A percentile compares a stretch with the other conserved stretches of the same genome.
These are phyloP conservation scores for Gnaphalium uliginosum DNA, from an alignment of 129 eudicot species.

Conservation along the genomic window DNA sequence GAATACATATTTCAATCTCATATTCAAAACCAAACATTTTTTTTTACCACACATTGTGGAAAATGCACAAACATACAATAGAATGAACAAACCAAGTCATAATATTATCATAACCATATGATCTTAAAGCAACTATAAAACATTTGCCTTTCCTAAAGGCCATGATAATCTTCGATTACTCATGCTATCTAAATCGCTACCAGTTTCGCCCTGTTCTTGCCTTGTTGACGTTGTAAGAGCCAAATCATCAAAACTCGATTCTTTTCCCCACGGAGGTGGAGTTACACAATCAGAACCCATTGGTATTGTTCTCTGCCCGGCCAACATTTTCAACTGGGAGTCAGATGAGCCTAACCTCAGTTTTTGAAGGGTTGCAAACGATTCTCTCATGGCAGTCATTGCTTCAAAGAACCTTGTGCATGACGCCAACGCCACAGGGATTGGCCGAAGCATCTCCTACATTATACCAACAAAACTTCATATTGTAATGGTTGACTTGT, in stretches of 20 bases:
- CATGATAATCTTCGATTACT: slow-evolving; percentile 57
- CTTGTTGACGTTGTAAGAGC: slow-evolving; percentile 31
- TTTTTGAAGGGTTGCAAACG: slow-evolving; percentile 84
- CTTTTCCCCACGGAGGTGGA: slow-evolving; percentile 71
- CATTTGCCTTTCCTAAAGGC: slow-evolving; percentile 62
- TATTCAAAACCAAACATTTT: slow-evolving; percentile 17
- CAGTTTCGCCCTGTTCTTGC: slow-evolving; percentile 37
- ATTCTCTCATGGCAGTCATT: slow-evolving; percentile 96
- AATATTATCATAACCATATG: background rate
- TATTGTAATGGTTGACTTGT: background rate
- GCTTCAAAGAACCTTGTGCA: slow-evolving; percentile 97
- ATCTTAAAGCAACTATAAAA: slow-evolving; percentile 18
- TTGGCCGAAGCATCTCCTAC: slow-evolving; percentile 97
- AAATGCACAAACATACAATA: slow-evolving; percentile 25
- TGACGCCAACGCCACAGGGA: slow-evolving; percentile 95
- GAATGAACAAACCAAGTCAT: slow-evolving; percentile 24
- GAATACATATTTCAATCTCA: slow-evolving; percentile 3
- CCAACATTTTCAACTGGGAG: slow-evolving; percentile 30
- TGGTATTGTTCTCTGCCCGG: slow-evolving; percentile 24
- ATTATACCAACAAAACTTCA: slow-evolving; percentile 12
- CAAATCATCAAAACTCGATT: slow-evolving; percentile 63
- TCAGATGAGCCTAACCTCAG: slow-evolving; percentile 60
- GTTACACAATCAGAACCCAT: slow-evolving; percentile 57
- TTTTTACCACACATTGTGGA: slow-evolving; percentile 13
- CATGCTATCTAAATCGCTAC: slow-evolving; percentile 41